phyloP scores from a whole-genome alignment of 345 rosid genomes.

The Eucalyptus erythrocorys region DNA sequence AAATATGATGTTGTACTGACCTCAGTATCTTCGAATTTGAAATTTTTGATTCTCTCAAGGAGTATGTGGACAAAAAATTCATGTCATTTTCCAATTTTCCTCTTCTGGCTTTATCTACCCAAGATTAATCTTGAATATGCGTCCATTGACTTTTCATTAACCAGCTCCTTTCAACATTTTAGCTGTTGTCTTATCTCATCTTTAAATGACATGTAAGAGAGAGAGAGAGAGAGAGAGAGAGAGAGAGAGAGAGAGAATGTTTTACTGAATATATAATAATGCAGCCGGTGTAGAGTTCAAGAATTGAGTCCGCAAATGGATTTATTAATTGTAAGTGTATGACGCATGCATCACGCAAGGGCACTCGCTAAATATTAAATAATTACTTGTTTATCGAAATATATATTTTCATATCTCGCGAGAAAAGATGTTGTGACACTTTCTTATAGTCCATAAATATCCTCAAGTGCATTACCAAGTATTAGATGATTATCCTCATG shows the following conservation, averaged over 20 bases:
- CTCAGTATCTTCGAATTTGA: not conserved
- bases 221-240: not conserved
- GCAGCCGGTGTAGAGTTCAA: not conserved
- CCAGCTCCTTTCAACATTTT: not conserved
- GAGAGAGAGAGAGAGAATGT: not conserved
- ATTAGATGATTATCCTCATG: not conserved
- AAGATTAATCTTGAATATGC: not conserved
- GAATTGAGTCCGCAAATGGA: not conserved
- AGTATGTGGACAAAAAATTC: not conserved
- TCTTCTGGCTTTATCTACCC: constrained; percentile 8
- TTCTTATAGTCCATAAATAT: not conserved
- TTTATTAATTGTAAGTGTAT: not conserved
- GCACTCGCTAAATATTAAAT: not conserved
- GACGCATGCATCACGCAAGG: not conserved
- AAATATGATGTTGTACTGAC: not conserved
- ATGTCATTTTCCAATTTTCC: not conserved
- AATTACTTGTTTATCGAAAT: not conserved
- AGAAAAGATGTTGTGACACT: not conserved
- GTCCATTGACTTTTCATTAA: not conserved
- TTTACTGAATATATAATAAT: not conserved
- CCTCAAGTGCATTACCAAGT: not conserved
- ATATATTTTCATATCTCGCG: not conserved
- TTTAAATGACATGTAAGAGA: not conserved
- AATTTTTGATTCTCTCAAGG: not conserved
- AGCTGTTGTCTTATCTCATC: not conserved